Percentiles rank a stretch among this genome's conserved stretches.
Evolutionary conservation across 2,329 filamentous ascomycete genomes (phyloP).

Genomic region (Curvularia sp.): DNA sequence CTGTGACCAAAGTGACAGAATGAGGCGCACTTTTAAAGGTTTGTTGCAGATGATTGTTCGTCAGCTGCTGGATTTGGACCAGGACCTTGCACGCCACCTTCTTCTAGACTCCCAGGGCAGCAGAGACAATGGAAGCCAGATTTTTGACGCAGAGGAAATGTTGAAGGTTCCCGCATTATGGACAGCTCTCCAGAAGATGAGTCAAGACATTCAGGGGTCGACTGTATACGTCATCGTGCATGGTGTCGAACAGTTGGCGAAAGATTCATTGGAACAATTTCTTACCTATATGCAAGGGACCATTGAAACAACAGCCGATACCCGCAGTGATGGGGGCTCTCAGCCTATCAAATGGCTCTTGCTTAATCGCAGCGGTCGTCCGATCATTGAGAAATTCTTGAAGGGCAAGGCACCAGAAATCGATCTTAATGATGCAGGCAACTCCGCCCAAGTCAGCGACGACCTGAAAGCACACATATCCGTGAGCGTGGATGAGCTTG

Average conservation of each 20-base stretch:
- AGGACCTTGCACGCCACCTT: slow-evolving; percentile 30
- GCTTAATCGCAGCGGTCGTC: slow-evolving; percentile 29
- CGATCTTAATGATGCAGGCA: slow-evolving; percentile 28
- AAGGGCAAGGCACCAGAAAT: slow-evolving; percentile 24
- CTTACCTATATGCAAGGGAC: slow-evolving; percentile 19
- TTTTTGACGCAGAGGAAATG: slow-evolving; percentile 26
- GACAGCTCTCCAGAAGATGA: slow-evolving; percentile 30
- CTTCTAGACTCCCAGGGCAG: slow-evolving; percentile 28
- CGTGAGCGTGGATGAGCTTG: slow-evolving; percentile 24
- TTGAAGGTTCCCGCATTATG: slow-evolving; percentile 27
- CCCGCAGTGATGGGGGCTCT: slow-evolving; percentile 6
- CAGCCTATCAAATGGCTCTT: slow-evolving; percentile 29
- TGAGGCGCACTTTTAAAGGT: slow-evolving; percentile 23
- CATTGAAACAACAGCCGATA: not conserved
- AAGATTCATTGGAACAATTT: slow-evolving; percentile 29
- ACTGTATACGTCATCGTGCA: slow-evolving; percentile 30
- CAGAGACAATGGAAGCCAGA: slow-evolving; percentile 25
- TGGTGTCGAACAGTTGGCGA: slow-evolving; percentile 29
- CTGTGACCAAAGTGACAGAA: slow-evolving; percentile 32
- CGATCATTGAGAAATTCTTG: slow-evolving; percentile 27
- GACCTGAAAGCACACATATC: slow-evolving; percentile 28
- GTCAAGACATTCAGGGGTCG: slow-evolving; percentile 12
- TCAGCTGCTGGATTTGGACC: slow-evolving; percentile 28
- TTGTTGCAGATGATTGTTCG: slow-evolving; percentile 28
- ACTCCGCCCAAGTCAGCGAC: slow-evolving; percentile 25